phyloP scores from a whole-genome alignment of 2,329 filamentous ascomycete genomes.

The Exophiala calicioides region DNA sequence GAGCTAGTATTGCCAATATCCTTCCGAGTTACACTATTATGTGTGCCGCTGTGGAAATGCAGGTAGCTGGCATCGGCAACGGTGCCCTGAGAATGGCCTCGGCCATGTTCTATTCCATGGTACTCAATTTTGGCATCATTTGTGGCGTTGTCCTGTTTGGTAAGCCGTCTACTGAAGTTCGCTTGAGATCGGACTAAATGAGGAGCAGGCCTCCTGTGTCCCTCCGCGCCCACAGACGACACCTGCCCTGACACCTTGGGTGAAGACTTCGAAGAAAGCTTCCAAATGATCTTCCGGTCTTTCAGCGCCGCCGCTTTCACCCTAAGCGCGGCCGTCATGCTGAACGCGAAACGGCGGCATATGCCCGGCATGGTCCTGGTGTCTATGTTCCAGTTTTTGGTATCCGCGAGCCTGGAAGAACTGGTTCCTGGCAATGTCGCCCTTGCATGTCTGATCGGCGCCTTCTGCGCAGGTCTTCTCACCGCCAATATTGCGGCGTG shows the following conservation, averaged over 20 bases:
- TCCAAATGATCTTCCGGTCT: no score
- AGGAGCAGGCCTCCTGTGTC: no score
- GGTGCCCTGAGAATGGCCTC: conserved; percentile 74
- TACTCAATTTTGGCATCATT: conserved; percentile 72
- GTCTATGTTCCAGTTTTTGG: conserved; percentile 71
- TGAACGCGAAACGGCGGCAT: conserved; percentile 78
- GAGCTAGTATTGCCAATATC: conserved; percentile 72
- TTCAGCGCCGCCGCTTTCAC: conserved; percentile 56
- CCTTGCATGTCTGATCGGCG: conserved; percentile 74
- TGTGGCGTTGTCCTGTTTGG: conserved; percentile 67
- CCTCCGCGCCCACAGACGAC: no score
- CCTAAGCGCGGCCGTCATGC: conserved; percentile 72
- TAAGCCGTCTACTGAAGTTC: no score
- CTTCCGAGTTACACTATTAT: conserved; percentile 68
- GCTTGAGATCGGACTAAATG: no score
- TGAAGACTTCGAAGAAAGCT: no score
- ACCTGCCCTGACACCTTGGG: no score
- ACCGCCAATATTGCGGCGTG: conserved; percentile 74
- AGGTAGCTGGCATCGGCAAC: conserved; percentile 67
- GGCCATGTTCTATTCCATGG: conserved; percentile 70
- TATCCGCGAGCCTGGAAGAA: conserved; percentile 62
- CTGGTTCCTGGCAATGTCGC: conserved; percentile 62
- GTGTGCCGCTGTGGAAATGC: conserved; percentile 64
- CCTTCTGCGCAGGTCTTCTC: conserved; percentile 72
- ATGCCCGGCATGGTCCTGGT: conserved; percentile 74